Evolutionary conservation across 805 yeast genomes (phyloP), one percentile per base, ranked within the genome.

Genomic region (Schizosaccharomyces japonicus): DNA sequence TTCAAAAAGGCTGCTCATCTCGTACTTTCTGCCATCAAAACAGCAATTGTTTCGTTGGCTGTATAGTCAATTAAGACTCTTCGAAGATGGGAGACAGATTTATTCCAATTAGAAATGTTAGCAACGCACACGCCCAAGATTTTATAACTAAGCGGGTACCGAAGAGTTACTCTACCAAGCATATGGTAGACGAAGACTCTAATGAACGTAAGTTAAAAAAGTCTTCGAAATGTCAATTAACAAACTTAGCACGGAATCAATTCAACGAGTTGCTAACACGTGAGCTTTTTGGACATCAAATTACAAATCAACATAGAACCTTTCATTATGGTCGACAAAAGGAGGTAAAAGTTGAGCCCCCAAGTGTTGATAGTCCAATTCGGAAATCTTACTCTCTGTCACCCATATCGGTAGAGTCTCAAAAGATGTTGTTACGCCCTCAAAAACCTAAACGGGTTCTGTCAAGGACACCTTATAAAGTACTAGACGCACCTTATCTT

Each of bases 371-470:
- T 30, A 25, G 11, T 17, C 47, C 47, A 7, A 31, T 21, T 7
- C 31, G 47, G 15, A 90, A 80, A 53, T 67, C 81, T 25, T 82
- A 80, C 56, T 78, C 92, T 1, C 60, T 78, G 26, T 78, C 92
- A 1, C 94, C 95, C 0, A 94, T 87, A 31, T 70, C 96, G 47
- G 80, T 79, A 50, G 96, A 85, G 53, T 75, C 87, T 1, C 94
- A 85, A 55, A 71, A 73, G 54, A 62, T 85, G 25, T 65, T 90
- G 40, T 63, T 85, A 47, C 77, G 87, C 1, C 95, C 95, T 0
- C 77, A 79, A 49, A 82, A 78, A 61, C 78, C 75, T 56, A 73
- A 79, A 1, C 65, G 98, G 42, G 70, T 72, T 28, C 80, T 90
- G 19, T 69, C 90, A 3, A 81, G 80, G 57, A 81, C 84, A 1